These are phyloP conservation scores for Diplotaxis tenuifolia DNA, from an alignment of 345 rosid genomes.

Conservation along the genomic window DNA sequence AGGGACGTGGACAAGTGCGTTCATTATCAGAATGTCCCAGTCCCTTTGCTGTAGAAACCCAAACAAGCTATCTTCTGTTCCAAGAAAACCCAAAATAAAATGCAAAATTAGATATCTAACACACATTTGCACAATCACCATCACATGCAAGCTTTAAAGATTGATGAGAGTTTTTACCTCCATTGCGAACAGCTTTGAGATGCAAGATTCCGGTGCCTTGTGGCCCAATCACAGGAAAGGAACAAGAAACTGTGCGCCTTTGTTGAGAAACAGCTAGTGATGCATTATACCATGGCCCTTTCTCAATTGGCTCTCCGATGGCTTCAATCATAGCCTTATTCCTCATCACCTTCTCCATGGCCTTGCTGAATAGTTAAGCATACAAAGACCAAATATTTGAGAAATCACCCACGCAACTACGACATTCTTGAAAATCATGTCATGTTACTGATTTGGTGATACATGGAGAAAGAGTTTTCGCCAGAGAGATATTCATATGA, in stretches of 20 bases:
- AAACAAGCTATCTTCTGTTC: constrained; percentile 35
- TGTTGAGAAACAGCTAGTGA: constrained; percentile 91
- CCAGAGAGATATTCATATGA: background rate
- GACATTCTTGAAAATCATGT: constrained; percentile 10
- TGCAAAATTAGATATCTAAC: background rate
- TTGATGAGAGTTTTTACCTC: constrained; percentile 43
- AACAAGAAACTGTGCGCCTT: constrained; percentile 85
- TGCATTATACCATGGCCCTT: constrained; percentile 97
- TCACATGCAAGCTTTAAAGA: background rate
- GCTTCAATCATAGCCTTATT: constrained; percentile 69
- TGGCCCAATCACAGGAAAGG: constrained; percentile 70
- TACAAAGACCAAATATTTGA: constrained; percentile 9
- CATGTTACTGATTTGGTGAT: constrained; percentile 1
- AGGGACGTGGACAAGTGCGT: constrained; percentile 81
- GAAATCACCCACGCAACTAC: constrained; percentile 14
- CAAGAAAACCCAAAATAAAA: constrained; percentile 1
- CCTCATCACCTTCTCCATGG: constrained; percentile 79
- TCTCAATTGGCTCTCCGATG: constrained; percentile 84
- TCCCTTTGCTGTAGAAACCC: constrained; percentile 56
- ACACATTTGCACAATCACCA: background rate
- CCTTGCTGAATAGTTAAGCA: constrained; percentile 56
- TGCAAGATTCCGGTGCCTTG: constrained; percentile 58
- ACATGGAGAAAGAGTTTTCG: background rate
- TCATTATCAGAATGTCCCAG: constrained; percentile 89
- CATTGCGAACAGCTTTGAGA: constrained; percentile 79